Conservation (phyloP, 257 asterid species). For the Solanum paucissectum region DNA sequence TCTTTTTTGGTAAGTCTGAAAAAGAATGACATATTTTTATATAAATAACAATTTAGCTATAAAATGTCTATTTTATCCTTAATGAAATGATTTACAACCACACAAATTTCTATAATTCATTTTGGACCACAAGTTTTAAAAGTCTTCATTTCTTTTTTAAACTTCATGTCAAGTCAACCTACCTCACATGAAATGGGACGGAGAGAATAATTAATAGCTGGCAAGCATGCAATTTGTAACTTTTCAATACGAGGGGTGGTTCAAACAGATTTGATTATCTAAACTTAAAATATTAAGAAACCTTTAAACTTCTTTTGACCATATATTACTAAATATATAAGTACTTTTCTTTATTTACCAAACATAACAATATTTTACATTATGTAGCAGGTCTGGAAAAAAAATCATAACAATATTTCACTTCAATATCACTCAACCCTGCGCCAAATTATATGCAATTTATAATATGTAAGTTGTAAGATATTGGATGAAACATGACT, state of each 20-base stretch:
- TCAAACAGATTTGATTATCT: background rate
- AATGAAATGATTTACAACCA: too few relatives aligned
- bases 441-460: background rate
- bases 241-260: background rate
- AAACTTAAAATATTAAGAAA: background rate
- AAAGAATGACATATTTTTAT: too few relatives aligned
- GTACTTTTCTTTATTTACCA: background rate
- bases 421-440: background rate
- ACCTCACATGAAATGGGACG: too few relatives aligned
- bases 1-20: too few relatives aligned
- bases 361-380: background rate
- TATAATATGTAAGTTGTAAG: background rate
- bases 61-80: too few relatives aligned
- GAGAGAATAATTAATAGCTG: background rate
- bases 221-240: background rate
- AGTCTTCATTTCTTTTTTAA: too few relatives aligned
- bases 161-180: too few relatives aligned
- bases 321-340: background rate
- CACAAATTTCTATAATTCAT: too few relatives aligned
- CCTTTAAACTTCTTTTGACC: background rate
- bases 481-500: background rate
- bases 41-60: too few relatives aligned
- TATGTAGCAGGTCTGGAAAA: background rate
- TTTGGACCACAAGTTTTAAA: too few relatives aligned
- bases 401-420: background rate